Base-by-base conservation (phyloP, 306 rosid genomes). In the Chamaecrista fasciculata region DNA sequence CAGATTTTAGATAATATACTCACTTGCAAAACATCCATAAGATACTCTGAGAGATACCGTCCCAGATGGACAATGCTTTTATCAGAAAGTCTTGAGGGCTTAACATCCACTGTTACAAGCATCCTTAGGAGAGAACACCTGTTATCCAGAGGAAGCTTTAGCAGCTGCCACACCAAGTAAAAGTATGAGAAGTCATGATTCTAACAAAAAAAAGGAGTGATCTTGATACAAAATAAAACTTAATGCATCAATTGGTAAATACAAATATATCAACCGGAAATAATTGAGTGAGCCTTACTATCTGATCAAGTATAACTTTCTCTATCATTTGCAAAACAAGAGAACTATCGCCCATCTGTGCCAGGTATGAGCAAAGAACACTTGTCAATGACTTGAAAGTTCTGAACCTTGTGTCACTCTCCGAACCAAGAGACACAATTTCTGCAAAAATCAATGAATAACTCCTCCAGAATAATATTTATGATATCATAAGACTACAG, bases 81-180 rank as follows among this genome's bases (percentile, higher is more conserved):
- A 46, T 80, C 81, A 59, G 87, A 86, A 76, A 89, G 91, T 58
- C 67, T 70, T 11, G 82, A 70, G 65, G 87, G 86, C 56, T 85
- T 71, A 42, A 83, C 81, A 82, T 87, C 94, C 74, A 92, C 55
- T 11, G 74, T 44, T 61, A 75, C 61, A 23, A 92, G 83, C 76
- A 80, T 71, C 66, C 92, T 86, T 36, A 92, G 86, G 81, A 92
- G 80, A 62, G 95, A 87, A 64, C 89, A 92, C 43, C 61, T 14
- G 59, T 85, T 92, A 71, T 83, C 91, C 56, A 92, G 37, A n/a
- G 87, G 86, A 51, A 85, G 89, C 73, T 73, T 85, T 68, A 63
- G 71, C 26, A 37, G 19, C 94, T 87, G 83, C 31, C 34, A 52
- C 11, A 79, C 49, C 76, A 72, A 71, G 78, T 26, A 62, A 9